Evolutionary conservation across 495 filamentous ascomycete genomes (phyloP), one percentile per base, ranked within the genome.

Genomic region (Aspergillus asperescens): DNA sequence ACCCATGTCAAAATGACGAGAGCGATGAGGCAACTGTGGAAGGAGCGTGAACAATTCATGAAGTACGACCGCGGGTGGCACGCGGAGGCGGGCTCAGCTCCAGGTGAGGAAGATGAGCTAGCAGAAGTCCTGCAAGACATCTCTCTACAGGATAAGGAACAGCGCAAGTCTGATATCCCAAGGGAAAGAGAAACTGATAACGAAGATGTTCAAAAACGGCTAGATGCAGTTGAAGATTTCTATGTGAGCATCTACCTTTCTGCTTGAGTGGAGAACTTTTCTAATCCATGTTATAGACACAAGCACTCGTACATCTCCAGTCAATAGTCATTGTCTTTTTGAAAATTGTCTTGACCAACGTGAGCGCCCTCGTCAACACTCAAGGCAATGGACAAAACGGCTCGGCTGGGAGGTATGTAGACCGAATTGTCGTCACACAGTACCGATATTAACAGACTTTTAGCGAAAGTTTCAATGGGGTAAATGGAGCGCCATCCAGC

Each of bases 281-380:
- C 63, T 71, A 32, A 73, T 59, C 27, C 53, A 38, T 42, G 16
- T 24, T 38, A 7, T 58, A 96, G 89, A 71, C 77, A 62, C 72
- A 85, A 39, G 82, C 85, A 13, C 68, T 98, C 23, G 86, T 90
- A 1, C 81, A 95, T 65, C 74, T 98, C 3, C 93, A 97, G 62
- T 96, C 91, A 5, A 71, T 96, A n/a, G 86, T 95, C 2, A 91
- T 97, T 51, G 91, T 97, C 6, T 77, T 96, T 22, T 76, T 96
- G 56, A 96, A 91, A 68, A 83, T 88, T 19, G 81, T 96, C 45
- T 69, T 96, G 48, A 79, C 85, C 4, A 91, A 92, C 62, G 88
- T 96, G 85, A 85, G 74, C 54, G 67, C 69, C 7, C 60, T 83
- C 29, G 76, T 82, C 10, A 80, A 77, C 42, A 80, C 76, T 44